phyloP scores from a whole-genome alignment of 2,329 filamentous ascomycete species.

The Bipolaris bicolor region DNA sequence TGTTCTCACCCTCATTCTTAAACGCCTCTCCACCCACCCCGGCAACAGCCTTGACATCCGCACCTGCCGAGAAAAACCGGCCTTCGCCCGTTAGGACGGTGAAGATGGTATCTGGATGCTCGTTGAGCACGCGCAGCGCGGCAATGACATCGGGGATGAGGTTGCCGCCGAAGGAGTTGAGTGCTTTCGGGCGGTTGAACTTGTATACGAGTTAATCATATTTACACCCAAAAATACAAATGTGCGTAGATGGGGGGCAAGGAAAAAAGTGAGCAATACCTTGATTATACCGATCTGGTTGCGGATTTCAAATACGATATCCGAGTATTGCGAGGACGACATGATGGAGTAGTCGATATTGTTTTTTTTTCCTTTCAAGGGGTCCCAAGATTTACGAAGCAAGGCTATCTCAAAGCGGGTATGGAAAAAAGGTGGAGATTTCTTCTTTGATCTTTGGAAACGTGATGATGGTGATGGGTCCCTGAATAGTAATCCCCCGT shows the following conservation, averaged over 20 bases:
- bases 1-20: slow-evolving; percentile 44
- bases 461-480: too few relatives aligned
- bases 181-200: slow-evolving; percentile 57
- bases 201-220: slow-evolving; percentile 10
- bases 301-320: slow-evolving; percentile 54
- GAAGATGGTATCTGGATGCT: slow-evolving; percentile 57
- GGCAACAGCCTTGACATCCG: slow-evolving; percentile 53
- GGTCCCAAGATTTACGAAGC: too few relatives aligned
- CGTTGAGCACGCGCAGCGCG: slow-evolving; percentile 54
- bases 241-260: neutral
- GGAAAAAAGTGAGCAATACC: slow-evolving; percentile 30
- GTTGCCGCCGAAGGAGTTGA: slow-evolving; percentile 58
- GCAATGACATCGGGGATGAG: slow-evolving; percentile 53
- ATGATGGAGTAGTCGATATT: slow-evolving; percentile 20
- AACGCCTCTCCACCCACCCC: neutral
- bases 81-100: slow-evolving; percentile 60
- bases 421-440: too few relatives aligned
- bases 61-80: slow-evolving; percentile 58
- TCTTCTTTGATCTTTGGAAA: too few relatives aligned
- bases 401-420: too few relatives aligned
- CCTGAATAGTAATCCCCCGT: too few relatives aligned
- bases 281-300: slow-evolving; percentile 56
- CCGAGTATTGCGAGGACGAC: slow-evolving; percentile 43
- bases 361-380: neutral
- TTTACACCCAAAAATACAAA: neutral